Evolutionary conservation across 192 early-diverging fungal species (phyloP).

Genomic region (Umbelopsis ramanniana): DNA sequence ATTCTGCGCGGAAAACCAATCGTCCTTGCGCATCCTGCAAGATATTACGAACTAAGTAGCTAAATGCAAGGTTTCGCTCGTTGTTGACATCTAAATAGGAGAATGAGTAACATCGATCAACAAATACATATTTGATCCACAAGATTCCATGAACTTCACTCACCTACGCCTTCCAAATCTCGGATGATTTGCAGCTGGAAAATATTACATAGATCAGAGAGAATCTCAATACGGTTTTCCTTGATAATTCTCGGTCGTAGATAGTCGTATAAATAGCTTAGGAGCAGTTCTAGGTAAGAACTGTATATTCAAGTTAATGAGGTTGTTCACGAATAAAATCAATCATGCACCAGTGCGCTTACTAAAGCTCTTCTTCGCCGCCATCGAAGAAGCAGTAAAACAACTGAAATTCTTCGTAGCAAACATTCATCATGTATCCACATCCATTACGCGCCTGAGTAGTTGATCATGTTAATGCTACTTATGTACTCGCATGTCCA

Average conservation of each 20-base stretch:
- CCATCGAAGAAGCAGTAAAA: conserved; percentile 81
- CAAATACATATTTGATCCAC: not conserved
- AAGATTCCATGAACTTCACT: not conserved
- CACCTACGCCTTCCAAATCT: conserved; percentile 33
- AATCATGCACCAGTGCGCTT: conserved; percentile 35
- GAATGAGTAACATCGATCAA: conserved; percentile 9
- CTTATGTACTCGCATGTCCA: not conserved
- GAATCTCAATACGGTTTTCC: conserved; percentile 76
- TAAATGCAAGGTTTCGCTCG: conserved; percentile 48
- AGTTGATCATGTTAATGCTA: not conserved
- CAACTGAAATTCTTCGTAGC: conserved; percentile 80
- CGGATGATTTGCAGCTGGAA: conserved; percentile 63
- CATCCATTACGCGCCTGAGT: conserved; percentile 73
- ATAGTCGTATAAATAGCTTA: conserved; percentile 79
- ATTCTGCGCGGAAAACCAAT: conserved; percentile 86
- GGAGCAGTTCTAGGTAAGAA: conserved; percentile 74
- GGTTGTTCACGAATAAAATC: not conserved
- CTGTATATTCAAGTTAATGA: conserved; percentile 38
- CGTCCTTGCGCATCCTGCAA: conserved; percentile 89
- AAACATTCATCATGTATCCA: conserved; percentile 84
- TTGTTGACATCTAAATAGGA: conserved; percentile 35
- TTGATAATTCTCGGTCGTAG: conserved; percentile 89
- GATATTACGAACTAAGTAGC: conserved; percentile 78
- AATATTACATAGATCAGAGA: conserved; percentile 82
- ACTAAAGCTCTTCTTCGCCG: conserved; percentile 78